Base-by-base conservation (phyloP, 805 yeast species). In the Wickerhamiella galacta region DNA sequence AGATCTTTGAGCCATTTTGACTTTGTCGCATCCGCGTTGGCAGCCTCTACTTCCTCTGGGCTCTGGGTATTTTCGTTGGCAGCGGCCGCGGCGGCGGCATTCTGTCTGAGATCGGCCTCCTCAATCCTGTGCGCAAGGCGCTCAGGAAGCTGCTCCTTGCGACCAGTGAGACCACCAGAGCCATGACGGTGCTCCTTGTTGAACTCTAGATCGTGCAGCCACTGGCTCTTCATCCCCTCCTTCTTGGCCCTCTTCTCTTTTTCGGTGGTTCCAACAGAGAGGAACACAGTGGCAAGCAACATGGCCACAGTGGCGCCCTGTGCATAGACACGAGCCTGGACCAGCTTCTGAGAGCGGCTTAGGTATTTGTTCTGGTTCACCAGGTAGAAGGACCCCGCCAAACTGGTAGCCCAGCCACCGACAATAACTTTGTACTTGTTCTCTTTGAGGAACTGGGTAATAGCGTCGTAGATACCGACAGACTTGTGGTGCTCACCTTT, bases 321-420 rank as follows among this genome's bases (percentile, higher is more conserved):
- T 6, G 93, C 93, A 51, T 80, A 81, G 73, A 81, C 81, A 70
- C 93, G 75, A 20, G 92, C 93, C 54, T 77, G 85, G 19, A 78
- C 90, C 31, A 79, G 70, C 54, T 80, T 81, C 60, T 81, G 93
- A 3, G 87, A 57, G 41, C 64, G 65, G 32, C 81, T 69, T 75
- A 81, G 66, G 52, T 72, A 61, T 40, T 70, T 72, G 52, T 81
- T 93, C 43, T 67, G 69, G 60, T 78, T 73, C 31, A 79, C 82
- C 28, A 61, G 48, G 30, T 57, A 68, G 82, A 90, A 81, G 4
- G 93, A 75, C 2, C 83, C 93, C 43, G 65, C 78, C 61, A 80
- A 55, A 2, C 87, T 72, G 20, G 72, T 76, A 3, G 81, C 85
- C 93, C 93, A 80, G 12, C 78, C 68, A 33, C 68, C 74, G 9